These are phyloP conservation scores for Aphanomyces cochlioides DNA, from an alignment of 352 stramenopile species.

Conservation along the genomic window DNA sequence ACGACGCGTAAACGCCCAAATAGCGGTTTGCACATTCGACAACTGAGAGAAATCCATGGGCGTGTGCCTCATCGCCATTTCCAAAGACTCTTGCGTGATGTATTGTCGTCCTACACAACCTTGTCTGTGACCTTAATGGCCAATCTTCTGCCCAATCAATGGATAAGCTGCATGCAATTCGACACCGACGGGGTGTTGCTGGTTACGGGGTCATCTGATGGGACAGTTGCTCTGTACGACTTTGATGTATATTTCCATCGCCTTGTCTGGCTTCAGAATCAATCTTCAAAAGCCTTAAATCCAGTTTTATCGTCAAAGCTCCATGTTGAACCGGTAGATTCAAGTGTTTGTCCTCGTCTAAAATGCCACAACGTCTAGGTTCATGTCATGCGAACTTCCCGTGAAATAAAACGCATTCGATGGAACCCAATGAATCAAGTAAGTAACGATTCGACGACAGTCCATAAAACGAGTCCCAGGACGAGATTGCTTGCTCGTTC, in stretches of 20 bases:
- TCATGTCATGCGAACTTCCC: slow-evolving; percentile 65
- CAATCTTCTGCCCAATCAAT: slow-evolving; percentile 17
- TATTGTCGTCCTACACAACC: neutral
- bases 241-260: slow-evolving; percentile 73
- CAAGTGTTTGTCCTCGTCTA: neutral
- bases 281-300: neutral
- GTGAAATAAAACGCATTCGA: slow-evolving; percentile 65
- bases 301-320: neutral
- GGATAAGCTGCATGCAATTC: slow-evolving; percentile 60
- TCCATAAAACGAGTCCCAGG: slow-evolving; percentile 34
- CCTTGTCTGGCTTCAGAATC: slow-evolving; percentile 6
- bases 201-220: slow-evolving; percentile 56
- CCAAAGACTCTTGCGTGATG: neutral
- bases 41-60: neutral
- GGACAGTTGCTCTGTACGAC: slow-evolving; percentile 68
- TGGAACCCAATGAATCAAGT: slow-evolving; percentile 76
- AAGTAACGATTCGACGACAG: neutral
- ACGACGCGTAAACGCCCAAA: neutral
- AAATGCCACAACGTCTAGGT: slow-evolving; percentile 38
- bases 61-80: neutral
- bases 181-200: slow-evolving; percentile 64
- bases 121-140: neutral
- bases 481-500: slow-evolving; percentile 72
- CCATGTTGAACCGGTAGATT: neutral
- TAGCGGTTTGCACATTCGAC: slow-evolving; percentile 6